Base-by-base conservation (phyloP, 345 rosid species). In the Melastoma malabathricum region DNA sequence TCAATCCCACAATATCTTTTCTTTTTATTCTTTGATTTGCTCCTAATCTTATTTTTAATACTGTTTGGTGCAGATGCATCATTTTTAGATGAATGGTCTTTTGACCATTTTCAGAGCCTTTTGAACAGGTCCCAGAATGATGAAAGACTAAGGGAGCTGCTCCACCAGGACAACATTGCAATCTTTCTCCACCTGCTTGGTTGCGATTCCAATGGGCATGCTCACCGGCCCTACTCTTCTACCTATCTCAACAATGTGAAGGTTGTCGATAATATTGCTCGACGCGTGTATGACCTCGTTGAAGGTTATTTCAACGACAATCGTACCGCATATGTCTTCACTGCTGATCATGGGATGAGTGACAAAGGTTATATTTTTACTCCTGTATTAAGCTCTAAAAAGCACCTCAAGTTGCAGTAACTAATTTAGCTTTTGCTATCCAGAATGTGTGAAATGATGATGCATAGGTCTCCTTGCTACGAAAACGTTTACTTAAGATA, bases 281-380 rank as follows among this genome's bases (percentile, higher is more conserved):
- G 76, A 71, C 76, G 79, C 46, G 78, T 81, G 23, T 81, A 86
- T 71, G 64, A 72, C 62, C 86, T 90, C 47, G 68, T 86, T 64
- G 98, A 89, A 70, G 81, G 67, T 63, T 86, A 79, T 75, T 90
- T 74, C 68, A 74, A 77, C 73, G 98, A 90, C 76, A 86, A 89
- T 47, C 82, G 69, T 52, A 86, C 98, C 41, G 69, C 96, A 34
- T 90, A 90, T 65, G 58, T 90, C 55, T 90, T 90, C 62, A 83
- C 96, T 23, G 96, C 98, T 61, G 96, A 90, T 74, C 98, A 90
- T 61, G 96, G 96, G 68, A 86, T 90, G 98, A 83, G 94, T 43
- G 98, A 90, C 72, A 90, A 90, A 83, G 97, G 95, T 85, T 48
- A 44, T 59, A 44, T 55, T 27, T 27, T 27, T 3, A 27, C 31